Base-by-base conservation (phyloP, 495 filamentous ascomycete species). In the Xylaria flabelliformis region DNA sequence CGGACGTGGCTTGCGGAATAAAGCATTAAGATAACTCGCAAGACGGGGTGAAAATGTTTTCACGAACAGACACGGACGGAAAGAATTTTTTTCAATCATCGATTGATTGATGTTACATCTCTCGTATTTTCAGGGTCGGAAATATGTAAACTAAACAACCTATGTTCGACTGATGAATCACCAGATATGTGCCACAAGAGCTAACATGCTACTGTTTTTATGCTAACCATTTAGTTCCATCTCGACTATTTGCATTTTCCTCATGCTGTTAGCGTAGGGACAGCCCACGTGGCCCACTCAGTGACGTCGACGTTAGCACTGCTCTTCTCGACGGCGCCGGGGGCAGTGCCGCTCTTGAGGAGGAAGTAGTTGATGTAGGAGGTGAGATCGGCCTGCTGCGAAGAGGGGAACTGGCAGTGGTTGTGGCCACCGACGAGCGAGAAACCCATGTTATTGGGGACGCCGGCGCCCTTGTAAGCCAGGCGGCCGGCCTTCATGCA, bases 361-460 rank as follows among this genome's bases (percentile, higher is more conserved):
- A 89, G 74, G 79, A 84, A 90, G 77, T 85, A 84, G 74, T 85
- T 81, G 72, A 89, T 84, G 79, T 85, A 90, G 3, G 84, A 80
- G 8, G 78, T 86, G 64, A 90, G 80, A 59, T 89, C 85, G n/a
- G 82, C 42, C 64, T 83, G 77, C 76, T 87, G 81, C 29, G 77
- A 76, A 17, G 76, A 81, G 2, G 87, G 87, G 80, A 90, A 89
- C 69, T 70, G 68, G 78, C 88, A 90, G 74, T 90, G 88, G 34
- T 67, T 72, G 76, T 89, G 85, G 69, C 82, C 83, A 42, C 87
- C 85, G 24, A 85, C 81, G 69, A 85, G 83, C 2, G 84, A 83
- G 78, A 84, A 88, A 2, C 87, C 87, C 77, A 89, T 84, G 74
- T 82, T 82, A 67, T 82, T 79, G 34, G 81, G 69, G 0, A 76